phyloP scores from a whole-genome alignment of 306 rosid species.

The Lathyrus tuberosus region DNA sequence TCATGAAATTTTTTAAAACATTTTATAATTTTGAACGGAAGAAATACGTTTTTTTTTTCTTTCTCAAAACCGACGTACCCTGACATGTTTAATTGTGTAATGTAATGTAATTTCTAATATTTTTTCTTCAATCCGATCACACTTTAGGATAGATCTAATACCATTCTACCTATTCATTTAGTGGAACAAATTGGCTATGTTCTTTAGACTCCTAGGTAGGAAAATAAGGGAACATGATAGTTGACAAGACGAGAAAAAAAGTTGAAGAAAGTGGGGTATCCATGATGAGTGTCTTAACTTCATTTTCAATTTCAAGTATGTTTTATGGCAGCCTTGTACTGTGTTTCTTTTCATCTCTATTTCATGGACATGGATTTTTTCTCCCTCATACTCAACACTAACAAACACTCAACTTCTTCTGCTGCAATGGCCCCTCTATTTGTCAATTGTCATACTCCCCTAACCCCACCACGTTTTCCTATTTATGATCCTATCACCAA shows the following conservation, averaged over 20 bases:
- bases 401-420: slow-evolving; percentile 28
- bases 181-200: background rate
- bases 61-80: no score
- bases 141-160: background rate
- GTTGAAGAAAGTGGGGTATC: slow-evolving; percentile 24
- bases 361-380: slow-evolving; percentile 31
- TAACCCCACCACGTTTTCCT: slow-evolving; percentile 17
- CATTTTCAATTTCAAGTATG: slow-evolving; percentile 39
- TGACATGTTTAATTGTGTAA: no score
- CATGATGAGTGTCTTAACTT: background rate
- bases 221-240: slow-evolving; percentile 11
- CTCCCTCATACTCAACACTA: slow-evolving; percentile 14
- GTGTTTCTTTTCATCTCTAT: slow-evolving; percentile 14
- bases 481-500: slow-evolving; percentile 30
- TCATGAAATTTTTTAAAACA: no score
- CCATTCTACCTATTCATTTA: background rate
- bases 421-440: slow-evolving; percentile 25
- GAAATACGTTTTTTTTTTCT: no score
- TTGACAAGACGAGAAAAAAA: slow-evolving; percentile 44
- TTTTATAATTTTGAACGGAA: no score
- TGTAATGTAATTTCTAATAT: no score
- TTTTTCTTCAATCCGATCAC: background rate
- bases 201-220: background rate
- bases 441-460: slow-evolving; percentile 30
- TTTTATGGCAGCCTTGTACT: slow-evolving; percentile 50